Evolutionary conservation across 1,284 basidiomycete genomes (phyloP).

Genomic region (Tilletia horrida): DNA sequence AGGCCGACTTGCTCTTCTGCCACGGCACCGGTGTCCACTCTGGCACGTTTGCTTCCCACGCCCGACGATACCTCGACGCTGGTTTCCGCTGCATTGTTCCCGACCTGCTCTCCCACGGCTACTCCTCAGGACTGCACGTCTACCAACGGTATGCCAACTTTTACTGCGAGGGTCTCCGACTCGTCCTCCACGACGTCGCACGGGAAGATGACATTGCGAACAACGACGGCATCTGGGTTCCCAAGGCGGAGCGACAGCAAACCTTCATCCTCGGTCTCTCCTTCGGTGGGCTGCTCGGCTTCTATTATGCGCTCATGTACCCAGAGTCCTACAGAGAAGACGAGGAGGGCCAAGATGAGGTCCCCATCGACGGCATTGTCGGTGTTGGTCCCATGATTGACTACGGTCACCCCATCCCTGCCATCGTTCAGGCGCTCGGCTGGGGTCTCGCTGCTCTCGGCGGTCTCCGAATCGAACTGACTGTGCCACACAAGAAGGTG

Average conservation of each 20-base stretch:
- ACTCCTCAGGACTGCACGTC: constrained; percentile 49
- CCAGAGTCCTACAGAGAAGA: constrained; percentile 38
- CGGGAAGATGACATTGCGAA: constrained; percentile 32
- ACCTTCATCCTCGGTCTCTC: constrained; percentile 52
- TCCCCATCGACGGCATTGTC: constrained; percentile 47
- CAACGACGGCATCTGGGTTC: constrained; percentile 18
- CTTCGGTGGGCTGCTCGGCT: constrained; percentile 48
- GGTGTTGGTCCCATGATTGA: constrained; percentile 49
- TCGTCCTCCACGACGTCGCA: constrained; percentile 47
- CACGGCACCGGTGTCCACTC: constrained; percentile 53
- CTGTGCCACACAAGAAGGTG: constrained; percentile 49
- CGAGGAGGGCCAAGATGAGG: constrained; percentile 33
- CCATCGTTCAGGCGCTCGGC: constrained; percentile 25
- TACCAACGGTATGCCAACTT: constrained; percentile 38
- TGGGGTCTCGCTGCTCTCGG: constrained; percentile 21
- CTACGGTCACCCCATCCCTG: constrained; percentile 32
- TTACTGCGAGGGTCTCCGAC: constrained; percentile 40
- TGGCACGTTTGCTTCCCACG: constrained; percentile 48
- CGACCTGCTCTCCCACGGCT: constrained; percentile 50
- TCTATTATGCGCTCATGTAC: constrained; percentile 45
- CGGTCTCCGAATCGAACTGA: constrained; percentile 35
- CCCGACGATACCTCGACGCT: constrained; percentile 48
- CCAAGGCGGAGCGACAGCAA: constrained; percentile 38
- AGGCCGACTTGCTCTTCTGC: constrained; percentile 46
- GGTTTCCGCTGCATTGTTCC: constrained; percentile 50